Conservation (phyloP, 2,329 filamentous ascomycete species). For the Colletotrichum viniferum region DNA sequence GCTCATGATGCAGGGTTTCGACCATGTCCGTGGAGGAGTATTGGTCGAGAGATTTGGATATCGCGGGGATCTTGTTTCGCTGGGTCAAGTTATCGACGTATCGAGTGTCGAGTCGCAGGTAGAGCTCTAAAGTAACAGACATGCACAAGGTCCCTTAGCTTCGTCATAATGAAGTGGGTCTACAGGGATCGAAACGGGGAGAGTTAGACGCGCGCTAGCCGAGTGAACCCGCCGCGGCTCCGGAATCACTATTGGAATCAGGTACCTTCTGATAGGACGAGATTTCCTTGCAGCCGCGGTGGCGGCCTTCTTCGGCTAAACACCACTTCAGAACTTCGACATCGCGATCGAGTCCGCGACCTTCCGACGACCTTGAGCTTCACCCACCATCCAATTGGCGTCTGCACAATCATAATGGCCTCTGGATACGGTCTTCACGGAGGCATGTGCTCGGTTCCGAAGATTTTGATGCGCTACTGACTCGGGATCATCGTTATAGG, state of each 20-base stretch:
- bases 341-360: background rate
- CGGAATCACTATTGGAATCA: background rate
- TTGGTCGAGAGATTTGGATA: background rate
- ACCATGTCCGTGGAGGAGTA: background rate
- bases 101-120: background rate
- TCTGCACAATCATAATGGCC: conserved; percentile 60
- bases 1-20: conserved; percentile 34
- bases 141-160: background rate
- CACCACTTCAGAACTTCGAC: background rate
- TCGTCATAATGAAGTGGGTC: conserved; percentile 8
- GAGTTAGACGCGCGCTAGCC: conserved; percentile 7
- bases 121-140: background rate
- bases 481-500: conserved; percentile 41
- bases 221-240: background rate
- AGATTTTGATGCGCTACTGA: conserved; percentile 24
- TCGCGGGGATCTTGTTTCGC: background rate
- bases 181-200: background rate
- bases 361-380: conserved; percentile 10
- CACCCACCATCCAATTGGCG: conserved; percentile 31
- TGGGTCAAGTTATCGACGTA: background rate
- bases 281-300: conserved; percentile 4
- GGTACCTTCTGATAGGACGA: conserved; percentile 15
- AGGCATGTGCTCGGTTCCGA: conserved; percentile 53
- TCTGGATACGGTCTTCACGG: conserved; percentile 84
- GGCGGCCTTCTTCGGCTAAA: background rate